These are phyloP conservation scores for Cryptococcus hybrid DNA, from an alignment of 1,284 basidiomycete genomes.

Conservation along the genomic window DNA sequence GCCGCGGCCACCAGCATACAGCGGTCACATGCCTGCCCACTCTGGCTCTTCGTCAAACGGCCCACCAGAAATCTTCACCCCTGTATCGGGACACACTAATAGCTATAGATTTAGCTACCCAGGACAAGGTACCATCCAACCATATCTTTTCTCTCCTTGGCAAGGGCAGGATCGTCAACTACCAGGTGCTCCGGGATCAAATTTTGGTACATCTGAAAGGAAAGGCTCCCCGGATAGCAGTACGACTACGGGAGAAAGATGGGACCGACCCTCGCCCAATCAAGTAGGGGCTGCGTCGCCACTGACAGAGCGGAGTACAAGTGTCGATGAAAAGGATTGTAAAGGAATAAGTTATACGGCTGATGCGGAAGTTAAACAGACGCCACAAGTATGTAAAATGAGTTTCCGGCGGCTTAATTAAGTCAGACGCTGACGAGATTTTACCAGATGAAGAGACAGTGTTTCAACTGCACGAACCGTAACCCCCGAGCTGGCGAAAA, in stretches of 20 bases:
- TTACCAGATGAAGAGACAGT: conserved; percentile 10
- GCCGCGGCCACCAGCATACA: too few species aligned
- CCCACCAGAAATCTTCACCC: conserved; percentile 8
- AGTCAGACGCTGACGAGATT: neutral
- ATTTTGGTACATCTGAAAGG: neutral
- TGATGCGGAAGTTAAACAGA: conserved; percentile 15
- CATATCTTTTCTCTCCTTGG: conserved; percentile 8
- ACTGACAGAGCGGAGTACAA: neutral
- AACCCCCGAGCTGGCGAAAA: conserved; percentile 15
- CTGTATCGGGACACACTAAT: conserved; percentile 1
- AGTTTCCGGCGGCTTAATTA: neutral
- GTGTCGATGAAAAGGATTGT: neutral
- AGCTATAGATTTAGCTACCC: neutral
- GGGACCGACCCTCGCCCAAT: neutral
- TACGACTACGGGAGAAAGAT: neutral
- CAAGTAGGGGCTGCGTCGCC: neutral
- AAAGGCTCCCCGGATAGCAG: neutral
- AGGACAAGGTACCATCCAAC: conserved; percentile 9
- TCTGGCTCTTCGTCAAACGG: conserved; percentile 3
- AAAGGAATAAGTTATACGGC: conserved; percentile 7
- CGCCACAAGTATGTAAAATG: conserved; percentile 8
- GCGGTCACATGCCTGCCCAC: neutral
- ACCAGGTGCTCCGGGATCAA: neutral
- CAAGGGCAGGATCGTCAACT: neutral
- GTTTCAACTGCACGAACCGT: conserved; percentile 8